Base-by-base conservation (phyloP, 2,329 filamentous ascomycete species). In the Passalora sequoiae region DNA sequence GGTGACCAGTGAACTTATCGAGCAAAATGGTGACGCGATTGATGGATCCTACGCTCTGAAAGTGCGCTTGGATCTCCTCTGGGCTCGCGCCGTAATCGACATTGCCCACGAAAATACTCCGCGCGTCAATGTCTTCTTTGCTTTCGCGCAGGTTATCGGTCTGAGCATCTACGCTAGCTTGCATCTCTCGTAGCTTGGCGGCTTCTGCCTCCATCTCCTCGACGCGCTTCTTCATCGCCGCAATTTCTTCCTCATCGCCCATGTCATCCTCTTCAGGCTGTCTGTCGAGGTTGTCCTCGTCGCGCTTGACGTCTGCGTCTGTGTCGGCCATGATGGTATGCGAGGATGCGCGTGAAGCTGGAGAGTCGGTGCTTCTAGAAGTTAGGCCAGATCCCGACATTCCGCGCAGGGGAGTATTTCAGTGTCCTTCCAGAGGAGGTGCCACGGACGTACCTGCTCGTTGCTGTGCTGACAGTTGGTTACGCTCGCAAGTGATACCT, bases 1-100 rank as follows among this genome's bases (percentile, higher is more conserved):
- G 92, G 74, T 97, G 89, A 53, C 92, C 92, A 8, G 89, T 95
- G 64, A 96, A 97, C 73, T 98, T 98, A 72, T 98, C 92, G 57
- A 98, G 73, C 57, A 98, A 73, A 56, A 98, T 98, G 1, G 92
- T 98, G 47, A 98, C 92, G 49, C 92, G 84, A 69, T 98, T 98
- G 74, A 98, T 98, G 56, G 86, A 88, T 48, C 92, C 92, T 60
- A 89, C 94, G 73, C 83, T 94, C 74, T 95, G 89, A 72, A 98
- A 98, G 64, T 98, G 92, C 47, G 89, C 87, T 73, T 98, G 92
- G 47, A 98, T 92, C 72, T 98, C 92, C 70, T 98, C 92, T 2
- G 92, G 92, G 20, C 89, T 94, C 16, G 91, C 89, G 50, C 87
- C 89, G 68, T 98, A 98, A 69, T 98, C 92, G 55, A 98, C 92